A percentile compares a stretch with the other conserved stretches of the same genome.
Conservation (phyloP, 2,329 filamentous ascomycete species). For the Claviceps cyperi region DNA sequence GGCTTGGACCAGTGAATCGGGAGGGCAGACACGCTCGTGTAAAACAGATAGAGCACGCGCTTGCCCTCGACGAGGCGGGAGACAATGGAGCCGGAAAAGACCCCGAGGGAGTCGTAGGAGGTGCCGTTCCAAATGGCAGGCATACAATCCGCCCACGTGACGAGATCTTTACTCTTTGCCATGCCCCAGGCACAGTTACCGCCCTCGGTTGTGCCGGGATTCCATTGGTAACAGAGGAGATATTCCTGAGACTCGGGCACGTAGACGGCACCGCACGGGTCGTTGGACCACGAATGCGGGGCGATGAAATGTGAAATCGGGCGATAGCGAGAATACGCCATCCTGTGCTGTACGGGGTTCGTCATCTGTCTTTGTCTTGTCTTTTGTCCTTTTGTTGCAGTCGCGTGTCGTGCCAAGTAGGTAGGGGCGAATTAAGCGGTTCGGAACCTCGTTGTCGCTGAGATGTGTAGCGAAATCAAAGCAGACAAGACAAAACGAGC, state of each 20-base stretch:
- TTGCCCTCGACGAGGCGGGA: conserved; percentile 24
- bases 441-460: no score
- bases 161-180: conserved; percentile 25
- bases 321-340: conserved; percentile 6
- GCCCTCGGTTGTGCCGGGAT: conserved; percentile 11
- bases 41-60: conserved; percentile 20
- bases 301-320: conserved; percentile 21
- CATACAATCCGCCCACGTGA: conserved; percentile 17
- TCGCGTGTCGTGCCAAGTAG: no score
- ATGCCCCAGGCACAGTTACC: conserved; percentile 16
- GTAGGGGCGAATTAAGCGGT: no score
- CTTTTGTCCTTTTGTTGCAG: not conserved
- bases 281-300: conserved; percentile 23
- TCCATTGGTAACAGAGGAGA: conserved; percentile 25
- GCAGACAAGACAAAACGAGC: no score
- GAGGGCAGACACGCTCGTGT: conserved; percentile 27
- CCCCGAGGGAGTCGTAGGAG: conserved; percentile 26
- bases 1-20: conserved; percentile 30
- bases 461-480: no score
- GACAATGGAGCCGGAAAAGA: conserved; percentile 30
- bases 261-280: conserved; percentile 28
- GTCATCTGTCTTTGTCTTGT: not conserved
- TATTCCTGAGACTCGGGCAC: conserved; percentile 26
- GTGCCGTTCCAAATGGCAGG: conserved; percentile 10
- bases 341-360: not conserved